Conservation (phyloP, 192 early-diverging fungal species). For the Umbelopsis vinacea region DNA sequence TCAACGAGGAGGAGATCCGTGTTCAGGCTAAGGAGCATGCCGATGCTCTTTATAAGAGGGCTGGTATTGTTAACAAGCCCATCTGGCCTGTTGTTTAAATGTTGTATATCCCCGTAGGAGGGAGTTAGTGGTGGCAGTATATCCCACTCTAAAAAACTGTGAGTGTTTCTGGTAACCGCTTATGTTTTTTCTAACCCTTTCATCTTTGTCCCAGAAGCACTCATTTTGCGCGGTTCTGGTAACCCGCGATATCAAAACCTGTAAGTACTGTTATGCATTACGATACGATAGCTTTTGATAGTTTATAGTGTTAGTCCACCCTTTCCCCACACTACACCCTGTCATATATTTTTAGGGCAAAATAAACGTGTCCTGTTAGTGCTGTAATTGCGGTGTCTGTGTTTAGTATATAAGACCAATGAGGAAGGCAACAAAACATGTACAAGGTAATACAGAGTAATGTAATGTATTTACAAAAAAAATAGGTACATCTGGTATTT, state of each 20-base stretch:
- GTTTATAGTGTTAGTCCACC: neutral
- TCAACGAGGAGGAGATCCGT: constrained; percentile 24
- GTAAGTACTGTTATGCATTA: constrained; percentile 20
- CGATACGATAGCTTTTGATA: constrained; percentile 1
- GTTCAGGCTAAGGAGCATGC: constrained; percentile 17
- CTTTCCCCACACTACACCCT: neutral
- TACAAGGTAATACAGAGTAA: neutral
- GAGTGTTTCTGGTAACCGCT: constrained; percentile 12
- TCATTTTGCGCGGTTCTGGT: constrained; percentile 19
- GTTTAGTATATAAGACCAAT: neutral
- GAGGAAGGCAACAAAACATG: neutral
- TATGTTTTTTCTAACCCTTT: constrained; percentile 7
- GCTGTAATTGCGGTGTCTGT: neutral
- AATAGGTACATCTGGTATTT: neutral
- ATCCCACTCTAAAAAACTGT: constrained; percentile 35
- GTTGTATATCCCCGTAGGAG: neutral
- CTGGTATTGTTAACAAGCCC: constrained; percentile 26
- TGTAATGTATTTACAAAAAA: neutral
- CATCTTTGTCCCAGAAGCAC: neutral
- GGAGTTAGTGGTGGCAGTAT: constrained; percentile 28
- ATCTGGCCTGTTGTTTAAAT: constrained; percentile 33
- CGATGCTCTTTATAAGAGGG: constrained; percentile 25
- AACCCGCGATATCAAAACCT: constrained; percentile 24
- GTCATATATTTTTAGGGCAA: neutral
- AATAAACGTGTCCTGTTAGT: neutral